These are phyloP conservation scores for Stachybotrys echinatus DNA, from an alignment of 2,329 filamentous ascomycete species.

Conservation along the genomic window DNA sequence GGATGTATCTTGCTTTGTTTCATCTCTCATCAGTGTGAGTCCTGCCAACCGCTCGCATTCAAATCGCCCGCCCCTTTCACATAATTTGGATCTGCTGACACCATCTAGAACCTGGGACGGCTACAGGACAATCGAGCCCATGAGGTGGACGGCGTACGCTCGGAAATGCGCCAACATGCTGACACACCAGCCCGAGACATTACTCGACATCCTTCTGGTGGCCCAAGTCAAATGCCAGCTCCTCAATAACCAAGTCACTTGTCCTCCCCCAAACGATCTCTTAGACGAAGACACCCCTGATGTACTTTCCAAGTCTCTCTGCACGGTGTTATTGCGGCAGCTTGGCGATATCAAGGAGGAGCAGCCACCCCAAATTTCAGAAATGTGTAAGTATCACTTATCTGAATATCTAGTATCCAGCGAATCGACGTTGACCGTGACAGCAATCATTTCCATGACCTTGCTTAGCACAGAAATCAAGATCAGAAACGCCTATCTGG, in stretches of 20 bases:
- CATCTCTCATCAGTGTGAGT: conserved; percentile 21
- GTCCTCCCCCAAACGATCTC: background rate
- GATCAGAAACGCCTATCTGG: conserved; percentile 5
- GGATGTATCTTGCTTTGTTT: conserved; percentile 9
- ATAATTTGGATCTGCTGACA: background rate
- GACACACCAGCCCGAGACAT: conserved; percentile 6
- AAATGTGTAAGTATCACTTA: conserved; percentile 4
- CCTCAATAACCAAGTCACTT: conserved; percentile 5
- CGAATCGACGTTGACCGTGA: background rate
- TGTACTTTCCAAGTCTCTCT: conserved; percentile 1
- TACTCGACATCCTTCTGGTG: conserved; percentile 4
- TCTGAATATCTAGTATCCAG: background rate
- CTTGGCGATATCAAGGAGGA: conserved; percentile 2
- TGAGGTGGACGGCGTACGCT: conserved; percentile 50
- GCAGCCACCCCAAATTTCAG: background rate
- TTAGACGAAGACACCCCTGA: background rate
- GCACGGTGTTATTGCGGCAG: conserved; percentile 3
- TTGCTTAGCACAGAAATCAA: conserved; percentile 7
- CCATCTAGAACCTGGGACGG: conserved; percentile 16
- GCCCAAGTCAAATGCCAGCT: conserved; percentile 10
- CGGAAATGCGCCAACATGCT: conserved; percentile 47
- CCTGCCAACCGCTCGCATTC: background rate
- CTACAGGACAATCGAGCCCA: conserved; percentile 25
- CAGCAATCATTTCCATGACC: conserved; percentile 4
- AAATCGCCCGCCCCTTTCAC: no score